phyloP scores from a whole-genome alignment of 306 rosid species.

The Ochetophila trinervis region DNA sequence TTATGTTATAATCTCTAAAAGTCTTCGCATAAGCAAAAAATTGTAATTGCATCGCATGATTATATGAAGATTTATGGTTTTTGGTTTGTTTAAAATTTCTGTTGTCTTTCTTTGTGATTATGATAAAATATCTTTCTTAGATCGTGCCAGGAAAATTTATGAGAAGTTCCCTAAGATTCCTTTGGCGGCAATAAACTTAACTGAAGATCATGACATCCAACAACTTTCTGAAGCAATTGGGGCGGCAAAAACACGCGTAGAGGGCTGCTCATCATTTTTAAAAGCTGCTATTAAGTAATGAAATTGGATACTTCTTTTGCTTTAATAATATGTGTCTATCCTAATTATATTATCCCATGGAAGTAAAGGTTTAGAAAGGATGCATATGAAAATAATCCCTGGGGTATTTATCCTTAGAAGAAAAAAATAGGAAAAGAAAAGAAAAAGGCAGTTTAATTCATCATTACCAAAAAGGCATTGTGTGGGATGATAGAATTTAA shows the following conservation, averaged over 20 bases:
- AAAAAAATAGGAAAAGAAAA: too few species aligned
- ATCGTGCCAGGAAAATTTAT: slow-evolving; percentile 63
- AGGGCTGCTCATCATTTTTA: slow-evolving; percentile 86
- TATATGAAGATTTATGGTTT: slow-evolving; percentile 15
- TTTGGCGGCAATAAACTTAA: slow-evolving; percentile 68
- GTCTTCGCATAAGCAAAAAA: background rate
- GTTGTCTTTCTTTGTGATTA: slow-evolving; percentile 22
- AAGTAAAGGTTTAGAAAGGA: too few species aligned
- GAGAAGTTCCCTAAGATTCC: slow-evolving; percentile 64
- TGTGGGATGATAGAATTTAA: too few species aligned
- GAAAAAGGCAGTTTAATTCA: too few species aligned
- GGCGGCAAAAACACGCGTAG: slow-evolving; percentile 78
- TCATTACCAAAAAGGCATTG: too few species aligned
- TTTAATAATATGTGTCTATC: slow-evolving; percentile 5
- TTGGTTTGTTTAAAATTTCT: slow-evolving; percentile 12
- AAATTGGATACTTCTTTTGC: slow-evolving; percentile 3
- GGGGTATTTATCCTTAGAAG: too few species aligned
- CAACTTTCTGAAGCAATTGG: slow-evolving; percentile 79
- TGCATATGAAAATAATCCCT: too few species aligned
- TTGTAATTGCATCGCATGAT: slow-evolving; percentile 14
- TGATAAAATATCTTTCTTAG: slow-evolving; percentile 47
- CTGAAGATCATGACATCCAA: slow-evolving; percentile 76
- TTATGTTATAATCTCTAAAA: background rate
- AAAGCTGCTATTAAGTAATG: slow-evolving; percentile 87
- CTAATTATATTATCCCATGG: too few species aligned